Conservation (phyloP, 2,329 filamentous ascomycete species). For the Fonsecaea multimorphosa region DNA sequence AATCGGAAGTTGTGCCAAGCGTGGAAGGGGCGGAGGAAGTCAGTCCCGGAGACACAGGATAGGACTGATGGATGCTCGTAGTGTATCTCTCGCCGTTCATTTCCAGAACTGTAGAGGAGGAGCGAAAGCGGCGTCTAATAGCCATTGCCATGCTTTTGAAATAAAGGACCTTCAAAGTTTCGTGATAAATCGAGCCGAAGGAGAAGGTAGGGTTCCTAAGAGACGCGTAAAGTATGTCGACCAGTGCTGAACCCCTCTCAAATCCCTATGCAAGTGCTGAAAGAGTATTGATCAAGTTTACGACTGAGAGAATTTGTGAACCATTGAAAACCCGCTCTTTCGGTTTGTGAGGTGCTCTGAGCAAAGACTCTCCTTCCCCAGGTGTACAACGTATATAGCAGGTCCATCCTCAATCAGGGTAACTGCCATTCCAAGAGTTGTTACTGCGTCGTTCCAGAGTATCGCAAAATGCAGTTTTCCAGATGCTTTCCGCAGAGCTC, state of each 20-base stretch:
- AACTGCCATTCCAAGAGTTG: not conserved
- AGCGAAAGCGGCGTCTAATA: not conserved
- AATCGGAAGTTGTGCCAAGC: not conserved
- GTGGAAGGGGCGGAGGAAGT: not conserved
- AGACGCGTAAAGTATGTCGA: not conserved
- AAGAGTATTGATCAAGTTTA: not conserved
- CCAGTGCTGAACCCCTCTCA: not conserved
- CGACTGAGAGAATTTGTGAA: not conserved
- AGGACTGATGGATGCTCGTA: not conserved
- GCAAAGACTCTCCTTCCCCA: not conserved
- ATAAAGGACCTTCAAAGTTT: not conserved
- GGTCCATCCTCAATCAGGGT: not conserved
- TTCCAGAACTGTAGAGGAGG: not conserved
- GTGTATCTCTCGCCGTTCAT: not conserved
- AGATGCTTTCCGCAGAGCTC: too few species aligned
- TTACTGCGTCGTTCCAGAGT: too few species aligned
- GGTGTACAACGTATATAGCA: not conserved
- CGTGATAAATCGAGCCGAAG: not conserved
- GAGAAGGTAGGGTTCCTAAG: not conserved
- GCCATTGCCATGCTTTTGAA: not conserved
- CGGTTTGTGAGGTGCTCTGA: not conserved
- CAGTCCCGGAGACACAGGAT: not conserved
- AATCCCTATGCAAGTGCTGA: not conserved
- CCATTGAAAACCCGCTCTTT: not conserved
- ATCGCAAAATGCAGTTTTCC: not conserved